Evolutionary conservation across 176 grass and related monocot genomes (phyloP), one percentile per base, ranked within the genome.

Genomic region (Luzula sylvatica): DNA sequence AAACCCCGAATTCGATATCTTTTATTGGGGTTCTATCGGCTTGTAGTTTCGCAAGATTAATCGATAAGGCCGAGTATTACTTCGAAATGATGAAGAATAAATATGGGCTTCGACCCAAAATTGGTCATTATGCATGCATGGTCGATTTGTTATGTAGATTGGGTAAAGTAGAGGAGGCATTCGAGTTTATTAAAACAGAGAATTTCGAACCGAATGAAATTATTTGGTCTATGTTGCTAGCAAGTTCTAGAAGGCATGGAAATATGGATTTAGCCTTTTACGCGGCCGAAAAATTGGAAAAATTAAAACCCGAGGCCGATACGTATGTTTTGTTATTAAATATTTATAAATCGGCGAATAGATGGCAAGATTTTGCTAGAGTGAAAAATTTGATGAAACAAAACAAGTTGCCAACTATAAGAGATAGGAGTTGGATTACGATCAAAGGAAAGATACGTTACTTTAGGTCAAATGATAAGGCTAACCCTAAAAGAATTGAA

Each of bases 201-300:
- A 52, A 46, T 46, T 87, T 87, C 14, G 38, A 79, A 30, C 78
- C 75, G 1, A 94, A 73, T 22, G 87, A 94, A 68, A 61, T 80
- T 27, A 87, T 94, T 35, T 94, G 87, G 87, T 94, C 82, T 8
- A 94, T 84, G 55, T 70, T 94, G 55, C 67, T 94, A 35, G 87
- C 87, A 70, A 82, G 87, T 38, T 94, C 77, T 40, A 75, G 82
- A 54, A 87, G 78, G 19, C 87, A 80, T 30, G 82, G 87, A 20
- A 87, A 94, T 25, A 71, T 75, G 73, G 74, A 77, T 17, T 68
- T 94, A 35, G 78, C 80, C 38, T 94, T 87, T 67, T 87, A 80
- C 35, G 78, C 87, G 14, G 82, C 82, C 3, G 78, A 87, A 45
- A 82, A 15, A 46, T 28, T 94, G 49, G 71, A 87, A 0, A 67